Evolutionary conservation across 2,329 filamentous ascomycete species (phyloP), one percentile per base, ranked within the genome.

Genomic region (Hypomyces rosellus): DNA sequence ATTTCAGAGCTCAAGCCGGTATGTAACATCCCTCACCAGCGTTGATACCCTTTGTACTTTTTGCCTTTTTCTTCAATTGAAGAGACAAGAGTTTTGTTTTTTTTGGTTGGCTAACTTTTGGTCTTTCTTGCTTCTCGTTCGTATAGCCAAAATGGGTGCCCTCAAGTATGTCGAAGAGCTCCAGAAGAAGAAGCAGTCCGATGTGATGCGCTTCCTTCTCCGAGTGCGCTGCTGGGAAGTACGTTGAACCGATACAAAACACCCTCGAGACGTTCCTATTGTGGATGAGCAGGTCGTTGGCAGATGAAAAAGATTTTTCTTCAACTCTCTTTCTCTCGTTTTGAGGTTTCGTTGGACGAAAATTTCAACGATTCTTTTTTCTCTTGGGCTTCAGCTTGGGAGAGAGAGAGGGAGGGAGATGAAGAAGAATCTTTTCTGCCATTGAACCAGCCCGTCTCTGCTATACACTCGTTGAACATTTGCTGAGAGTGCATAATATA

Each of bases 401-500:
- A 30, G 8, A 30, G 25, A 25, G 4, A 30, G 6, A 30, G 25
- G 6, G 25, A 11, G 25, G 25, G 25, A 30, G 25, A 8, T 3
- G 25, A 2, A 11, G 9, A 30, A 30, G 9, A 30, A 7, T 30
- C 25, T 30, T 30, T 30, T 30, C 25, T 30, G 6, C 25, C 25
- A 30, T 30, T 30, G 25, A 11, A 44, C 52, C 9, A 34, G 57
- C 52, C 60, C 60, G 60, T 66, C 59, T 64, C 66, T 89, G 86
- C 85, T 89, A 89, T 90, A 89, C 88, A 96, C 89, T 96, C 89
- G 89, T 95, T 96, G 91, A 96, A 95, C 89, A 81, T 91, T 86
- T 81, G 89, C 92, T 96, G 91, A 96, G 91, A 96, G 89, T 96
- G 88, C 89, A 93, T 93, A 93, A 92, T 91, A 92, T 93, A 96